Evolutionary conservation across 2,329 filamentous ascomycete species (phyloP), one percentile per base, ranked within the genome.

Genomic region (Aspergillus intermedius): DNA sequence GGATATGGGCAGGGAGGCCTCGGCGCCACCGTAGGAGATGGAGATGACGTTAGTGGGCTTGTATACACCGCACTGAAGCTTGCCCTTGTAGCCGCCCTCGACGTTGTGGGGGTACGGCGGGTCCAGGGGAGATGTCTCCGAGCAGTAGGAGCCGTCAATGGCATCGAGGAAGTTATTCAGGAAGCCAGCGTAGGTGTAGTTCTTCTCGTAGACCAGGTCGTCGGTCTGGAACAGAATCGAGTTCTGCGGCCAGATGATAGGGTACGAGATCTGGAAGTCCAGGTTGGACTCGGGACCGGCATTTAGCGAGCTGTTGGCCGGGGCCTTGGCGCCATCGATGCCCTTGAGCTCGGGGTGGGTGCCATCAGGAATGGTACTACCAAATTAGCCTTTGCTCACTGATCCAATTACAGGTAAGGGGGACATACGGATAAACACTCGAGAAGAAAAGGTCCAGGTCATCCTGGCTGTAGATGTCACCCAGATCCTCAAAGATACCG

Each of bases 41-140:
- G 65, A 67, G 25, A 67, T 57, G 5, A 81, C 78, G 52, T 80
- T 79, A 8, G 79, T 77, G 2, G 78, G 76, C 55, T 74, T 69
- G 65, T 74, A 78, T 17, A 75, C 68, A 6, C 74, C 74, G 49
- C 75, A 76, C 44, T 72, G 66, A 17, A 70, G 57, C 3, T 62
- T 53, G 8, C 69, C 68, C 43, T 73, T 69, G 61, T 74, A 75
- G 13, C 71, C 72, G 9, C 62, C 66, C 0, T 60, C 28, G 13
- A 58, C 54, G 1, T 65, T 62, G 49, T 75, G 60, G 0, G 72
- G 74, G 53, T 75, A 75, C 0, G 59, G 48, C 4, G 71, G 73
- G 44, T 75, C 73, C n/a, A 72, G 54, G 15, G 56, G 52, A 1
- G 66, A 62, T 48, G 70, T 66, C n/a, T 66, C 64, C n/a, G 61